Evolutionary conservation across 345 rosid species (phyloP).

Genomic region (Euphorbia pulcherrima): DNA sequence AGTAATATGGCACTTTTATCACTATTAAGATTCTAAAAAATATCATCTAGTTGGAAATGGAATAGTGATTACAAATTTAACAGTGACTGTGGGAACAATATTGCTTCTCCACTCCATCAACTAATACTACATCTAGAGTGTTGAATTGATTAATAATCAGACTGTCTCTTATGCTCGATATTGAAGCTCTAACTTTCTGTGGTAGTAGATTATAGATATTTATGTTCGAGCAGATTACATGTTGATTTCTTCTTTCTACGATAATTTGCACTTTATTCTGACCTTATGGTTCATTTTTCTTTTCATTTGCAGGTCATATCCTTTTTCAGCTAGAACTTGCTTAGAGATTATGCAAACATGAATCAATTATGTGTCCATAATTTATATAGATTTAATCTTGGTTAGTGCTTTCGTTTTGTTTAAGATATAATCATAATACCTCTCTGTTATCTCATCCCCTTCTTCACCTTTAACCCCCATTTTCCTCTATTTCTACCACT

Average conservation of each 20-base stretch:
- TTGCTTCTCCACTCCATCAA: neutral
- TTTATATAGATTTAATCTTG: neutral
- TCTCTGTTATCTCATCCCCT: too few species aligned
- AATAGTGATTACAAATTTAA: neutral
- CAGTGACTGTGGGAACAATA: neutral
- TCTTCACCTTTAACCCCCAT: too few species aligned
- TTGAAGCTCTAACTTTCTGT: neutral
- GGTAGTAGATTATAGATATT: neutral
- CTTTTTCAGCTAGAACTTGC: conserved; percentile 37
- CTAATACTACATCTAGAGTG: neutral
- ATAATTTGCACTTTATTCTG: neutral
- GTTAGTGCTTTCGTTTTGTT: neutral
- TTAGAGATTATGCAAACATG: neutral
- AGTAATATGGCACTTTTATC: neutral
- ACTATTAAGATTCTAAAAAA: neutral
- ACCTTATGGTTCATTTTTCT: conserved; percentile 6
- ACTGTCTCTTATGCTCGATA: neutral
- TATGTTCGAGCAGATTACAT: neutral
- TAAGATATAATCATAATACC: too few species aligned
- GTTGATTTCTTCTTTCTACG: neutral
- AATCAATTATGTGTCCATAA: neutral
- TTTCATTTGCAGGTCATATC: conserved; percentile 87
- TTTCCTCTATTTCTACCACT: too few species aligned
- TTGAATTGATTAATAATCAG: neutral
- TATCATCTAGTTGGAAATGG: neutral